These are phyloP conservation scores for Hordeum pubiflorum DNA, from an alignment of 202 grass and related monocot species.

Conservation along the genomic window DNA sequence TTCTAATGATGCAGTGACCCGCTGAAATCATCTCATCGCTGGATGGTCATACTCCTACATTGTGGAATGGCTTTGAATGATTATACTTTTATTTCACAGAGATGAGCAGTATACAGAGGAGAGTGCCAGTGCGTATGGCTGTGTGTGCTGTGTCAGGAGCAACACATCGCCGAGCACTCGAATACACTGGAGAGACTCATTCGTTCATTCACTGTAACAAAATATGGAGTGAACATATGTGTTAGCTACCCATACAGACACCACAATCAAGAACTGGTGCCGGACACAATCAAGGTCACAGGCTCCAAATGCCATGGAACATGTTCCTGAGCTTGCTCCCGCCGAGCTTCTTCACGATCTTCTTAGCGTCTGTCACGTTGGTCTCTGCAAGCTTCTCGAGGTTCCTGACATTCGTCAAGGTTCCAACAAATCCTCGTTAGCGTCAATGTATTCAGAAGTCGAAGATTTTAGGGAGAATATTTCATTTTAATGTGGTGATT, in stretches of 20 bases:
- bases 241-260: constrained; percentile 22
- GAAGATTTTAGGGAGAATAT: background rate
- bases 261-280: background rate
- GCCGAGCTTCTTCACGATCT: constrained; percentile 79
- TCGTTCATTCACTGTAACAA: constrained; percentile 39
- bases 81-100: constrained; percentile 26
- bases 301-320: constrained; percentile 80
- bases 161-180: background rate
- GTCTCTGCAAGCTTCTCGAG: constrained; percentile 66
- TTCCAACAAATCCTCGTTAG: background rate
- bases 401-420: constrained; percentile 25
- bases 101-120: constrained; percentile 26
- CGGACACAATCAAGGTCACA: constrained; percentile 14
- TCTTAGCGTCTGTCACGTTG: constrained; percentile 63
- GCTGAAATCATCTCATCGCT: background rate
- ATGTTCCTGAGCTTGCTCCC: constrained; percentile 69
- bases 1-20: background rate
- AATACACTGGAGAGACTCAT: background rate
- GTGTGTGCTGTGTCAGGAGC: background rate
- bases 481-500: background rate
- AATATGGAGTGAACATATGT: constrained; percentile 32
- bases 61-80: background rate
- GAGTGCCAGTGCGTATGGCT: background rate
- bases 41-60: background rate
- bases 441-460: background rate